A percentile compares a stretch with the other conserved stretches of the same genome.
Conservation (phyloP, 768 basidiomycete species). For the Melanogaster broomeanus region DNA sequence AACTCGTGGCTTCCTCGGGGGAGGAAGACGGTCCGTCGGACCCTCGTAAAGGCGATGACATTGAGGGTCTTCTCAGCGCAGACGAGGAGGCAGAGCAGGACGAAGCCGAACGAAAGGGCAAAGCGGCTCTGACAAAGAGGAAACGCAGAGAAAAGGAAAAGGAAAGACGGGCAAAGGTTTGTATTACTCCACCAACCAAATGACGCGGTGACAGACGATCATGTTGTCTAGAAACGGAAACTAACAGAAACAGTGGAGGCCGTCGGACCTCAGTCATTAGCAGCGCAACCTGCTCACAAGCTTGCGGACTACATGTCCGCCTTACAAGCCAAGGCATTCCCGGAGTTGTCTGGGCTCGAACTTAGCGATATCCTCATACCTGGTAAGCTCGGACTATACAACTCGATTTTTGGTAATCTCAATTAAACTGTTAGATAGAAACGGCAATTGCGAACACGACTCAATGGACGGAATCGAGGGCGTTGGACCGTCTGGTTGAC, state of each 20-base stretch:
- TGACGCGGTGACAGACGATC: slow-evolving; percentile 8
- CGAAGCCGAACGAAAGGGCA: slow-evolving; percentile 21
- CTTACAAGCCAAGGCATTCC: slow-evolving; percentile 70
- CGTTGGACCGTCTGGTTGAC: slow-evolving; percentile 66
- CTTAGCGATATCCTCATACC: slow-evolving; percentile 77
- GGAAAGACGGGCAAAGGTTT: slow-evolving; percentile 70
- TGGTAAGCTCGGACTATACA: slow-evolving; percentile 47
- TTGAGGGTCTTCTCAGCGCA: slow-evolving; percentile 43
- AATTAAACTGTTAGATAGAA: slow-evolving; percentile 61
- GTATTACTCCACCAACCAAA: slow-evolving; percentile 2
- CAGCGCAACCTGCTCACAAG: slow-evolving; percentile 55
- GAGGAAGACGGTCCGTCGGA: slow-evolving; percentile 45
- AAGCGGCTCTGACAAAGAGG: slow-evolving; percentile 50
- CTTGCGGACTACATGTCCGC: slow-evolving; percentile 65
- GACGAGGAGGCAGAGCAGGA: slow-evolving; percentile 45
- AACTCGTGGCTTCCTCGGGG: slow-evolving; percentile 61
- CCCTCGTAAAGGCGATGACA: slow-evolving; percentile 35
- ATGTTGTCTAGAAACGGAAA: slow-evolving; percentile 57
- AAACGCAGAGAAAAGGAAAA: slow-evolving; percentile 76
- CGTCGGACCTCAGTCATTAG: slow-evolving; percentile 45
- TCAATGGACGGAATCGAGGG: slow-evolving; percentile 68
- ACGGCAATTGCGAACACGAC: slow-evolving; percentile 75
- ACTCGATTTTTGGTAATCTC: slow-evolving; percentile 33
- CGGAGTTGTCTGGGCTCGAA: slow-evolving; percentile 74
- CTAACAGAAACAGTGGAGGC: slow-evolving; percentile 46